Evolutionary conservation across 1,139 yeast genomes (phyloP).

Genomic region (Pneumocystis jirovecii): DNA sequence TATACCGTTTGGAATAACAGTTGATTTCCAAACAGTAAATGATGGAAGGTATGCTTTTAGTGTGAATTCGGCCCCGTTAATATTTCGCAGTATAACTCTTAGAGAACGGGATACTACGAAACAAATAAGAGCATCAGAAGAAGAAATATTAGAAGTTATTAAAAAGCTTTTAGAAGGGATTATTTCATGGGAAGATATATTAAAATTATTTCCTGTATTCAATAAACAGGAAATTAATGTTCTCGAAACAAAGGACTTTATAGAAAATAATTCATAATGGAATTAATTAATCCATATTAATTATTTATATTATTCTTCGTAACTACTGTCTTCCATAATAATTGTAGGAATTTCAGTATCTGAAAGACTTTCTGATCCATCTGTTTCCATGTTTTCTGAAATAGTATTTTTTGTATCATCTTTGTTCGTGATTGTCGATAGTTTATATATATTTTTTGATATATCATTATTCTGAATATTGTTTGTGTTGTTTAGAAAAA

Average conservation of each 20-base stretch:
- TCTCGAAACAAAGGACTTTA: neutral
- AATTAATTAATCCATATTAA: neutral
- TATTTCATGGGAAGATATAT: slow-evolving; percentile 9
- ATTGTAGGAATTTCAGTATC: neutral
- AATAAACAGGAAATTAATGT: neutral
- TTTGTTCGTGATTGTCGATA: neutral
- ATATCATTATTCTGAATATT: neutral
- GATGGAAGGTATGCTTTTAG: slow-evolving; percentile 33
- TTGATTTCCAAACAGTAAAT: slow-evolving; percentile 85
- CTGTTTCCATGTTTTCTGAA: neutral
- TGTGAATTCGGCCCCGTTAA: neutral
- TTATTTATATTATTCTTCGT: neutral
- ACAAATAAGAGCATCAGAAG: slow-evolving; percentile 87
- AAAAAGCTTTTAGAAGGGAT: slow-evolving; percentile 21
- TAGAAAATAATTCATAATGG: neutral
- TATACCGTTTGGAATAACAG: slow-evolving; percentile 96
- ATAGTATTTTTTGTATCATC: neutral
- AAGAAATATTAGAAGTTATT: slow-evolving; percentile 65
- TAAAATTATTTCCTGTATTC: slow-evolving; percentile 12
- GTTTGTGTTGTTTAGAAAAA: neutral
- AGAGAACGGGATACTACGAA: slow-evolving; percentile 97
- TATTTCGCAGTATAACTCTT: slow-evolving; percentile 52
- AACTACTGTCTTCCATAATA: neutral
- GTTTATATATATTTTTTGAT: neutral
- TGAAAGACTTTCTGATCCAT: neutral